phyloP scores from a whole-genome alignment of 2,329 filamentous ascomycete genomes.

The Colletotrichum caudatum region DNA sequence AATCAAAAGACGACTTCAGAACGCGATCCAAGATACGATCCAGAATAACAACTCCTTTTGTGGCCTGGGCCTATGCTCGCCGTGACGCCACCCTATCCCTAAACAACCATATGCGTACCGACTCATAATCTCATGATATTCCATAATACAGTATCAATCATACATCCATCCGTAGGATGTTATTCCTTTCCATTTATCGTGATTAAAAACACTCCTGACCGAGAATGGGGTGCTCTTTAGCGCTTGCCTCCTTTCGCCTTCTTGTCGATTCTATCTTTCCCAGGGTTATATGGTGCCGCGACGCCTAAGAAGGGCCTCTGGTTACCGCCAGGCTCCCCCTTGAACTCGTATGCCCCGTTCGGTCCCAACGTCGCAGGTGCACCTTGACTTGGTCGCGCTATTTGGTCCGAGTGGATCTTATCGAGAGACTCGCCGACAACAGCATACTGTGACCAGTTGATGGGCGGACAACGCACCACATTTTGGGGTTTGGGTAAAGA shows the following conservation, averaged over 20 bases:
- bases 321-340: conserved; percentile 53
- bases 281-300: conserved; percentile 68
- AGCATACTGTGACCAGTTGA: conserved; percentile 96
- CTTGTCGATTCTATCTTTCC: conserved; percentile 61
- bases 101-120: conserved; percentile 7
- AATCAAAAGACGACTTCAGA: neutral
- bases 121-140: conserved; percentile 33
- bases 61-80: neutral
- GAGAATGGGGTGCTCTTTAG: conserved; percentile 31
- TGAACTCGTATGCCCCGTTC: conserved; percentile 65
- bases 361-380: conserved; percentile 59
- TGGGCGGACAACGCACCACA: conserved; percentile 85
- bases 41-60: too few relatives aligned
- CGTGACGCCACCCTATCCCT: conserved; percentile 21
- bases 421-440: conserved; percentile 88
- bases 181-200: neutral
- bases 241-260: conserved; percentile 51
- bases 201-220: neutral
- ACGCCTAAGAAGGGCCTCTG: conserved; percentile 63
- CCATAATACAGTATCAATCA: conserved; percentile 19
- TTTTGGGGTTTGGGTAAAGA: conserved; percentile 82
- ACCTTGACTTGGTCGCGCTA: conserved; percentile 70
- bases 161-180: conserved; percentile 6
- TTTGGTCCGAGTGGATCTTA: conserved; percentile 85
- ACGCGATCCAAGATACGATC: too few relatives aligned